Percentiles rank a stretch among this genome's conserved stretches.
phyloP scores from a whole-genome alignment of 2,329 filamentous ascomycete species.

The Botrytis cinerea region DNA sequence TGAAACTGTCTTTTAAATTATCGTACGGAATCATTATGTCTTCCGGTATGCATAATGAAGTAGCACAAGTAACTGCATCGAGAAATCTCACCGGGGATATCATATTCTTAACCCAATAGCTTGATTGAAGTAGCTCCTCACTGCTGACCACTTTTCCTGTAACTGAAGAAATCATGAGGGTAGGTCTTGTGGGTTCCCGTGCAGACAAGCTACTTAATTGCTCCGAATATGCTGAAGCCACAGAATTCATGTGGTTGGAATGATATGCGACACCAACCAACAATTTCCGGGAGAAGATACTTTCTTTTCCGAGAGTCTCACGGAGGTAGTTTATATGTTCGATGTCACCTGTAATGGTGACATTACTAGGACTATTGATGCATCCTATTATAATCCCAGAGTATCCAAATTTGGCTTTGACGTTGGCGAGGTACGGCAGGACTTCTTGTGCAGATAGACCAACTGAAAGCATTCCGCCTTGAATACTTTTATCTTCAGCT shows the following conservation, averaged over 20 bases:
- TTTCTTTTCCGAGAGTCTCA: neutral
- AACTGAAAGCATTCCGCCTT: conserved; percentile 18
- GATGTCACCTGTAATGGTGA: conserved; percentile 35
- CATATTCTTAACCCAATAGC: conserved; percentile 51
- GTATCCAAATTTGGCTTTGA: neutral
- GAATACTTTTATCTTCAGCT: neutral
- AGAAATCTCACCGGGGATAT: conserved; percentile 47
- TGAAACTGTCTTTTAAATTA: neutral
- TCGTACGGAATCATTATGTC: neutral
- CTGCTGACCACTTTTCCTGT: neutral
- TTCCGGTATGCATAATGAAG: neutral
- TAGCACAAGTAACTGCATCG: neutral
- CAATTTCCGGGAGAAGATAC: neutral
- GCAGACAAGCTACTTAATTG: neutral
- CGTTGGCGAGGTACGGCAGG: neutral
- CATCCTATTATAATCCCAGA: conserved; percentile 37
- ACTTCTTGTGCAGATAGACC: neutral
- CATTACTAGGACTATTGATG: conserved; percentile 34
- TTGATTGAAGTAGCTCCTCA: conserved; percentile 20
- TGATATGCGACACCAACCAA: conserved; percentile 14
- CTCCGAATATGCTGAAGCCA: neutral
- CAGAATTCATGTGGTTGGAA: conserved; percentile 26
- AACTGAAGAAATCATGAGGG: conserved; percentile 4
- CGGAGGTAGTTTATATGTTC: neutral
- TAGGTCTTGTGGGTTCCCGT: too few species aligned